Conservation (phyloP, 768 basidiomycete genomes). For the Russula olivacea region DNA sequence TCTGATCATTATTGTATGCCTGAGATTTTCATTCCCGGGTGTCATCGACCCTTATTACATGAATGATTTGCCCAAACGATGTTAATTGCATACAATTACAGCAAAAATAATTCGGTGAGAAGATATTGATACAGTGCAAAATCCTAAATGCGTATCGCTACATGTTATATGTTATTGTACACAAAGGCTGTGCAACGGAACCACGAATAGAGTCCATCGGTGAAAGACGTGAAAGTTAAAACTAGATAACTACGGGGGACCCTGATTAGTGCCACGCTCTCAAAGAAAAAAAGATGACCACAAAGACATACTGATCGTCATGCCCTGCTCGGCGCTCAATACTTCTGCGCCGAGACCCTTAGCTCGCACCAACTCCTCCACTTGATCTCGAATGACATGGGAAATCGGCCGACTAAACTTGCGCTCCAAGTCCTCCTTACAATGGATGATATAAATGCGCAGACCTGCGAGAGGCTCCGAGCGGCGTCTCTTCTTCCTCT, state of each 20-base stretch:
- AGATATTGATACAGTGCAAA: constrained; percentile 18
- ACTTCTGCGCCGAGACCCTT: constrained; percentile 67
- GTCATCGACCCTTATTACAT: neutral
- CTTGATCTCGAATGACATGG: constrained; percentile 68
- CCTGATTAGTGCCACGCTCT: neutral
- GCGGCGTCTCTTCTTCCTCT: constrained; percentile 40
- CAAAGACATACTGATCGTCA: constrained; percentile 55
- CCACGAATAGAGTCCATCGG: neutral
- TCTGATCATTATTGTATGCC: constrained; percentile 19
- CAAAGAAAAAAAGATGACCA: neutral
- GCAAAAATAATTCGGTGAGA: neutral
- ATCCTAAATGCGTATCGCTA: constrained; percentile 33
- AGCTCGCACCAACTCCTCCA: constrained; percentile 53
- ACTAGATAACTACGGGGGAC: constrained; percentile 11
- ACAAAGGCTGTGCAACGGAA: constrained; percentile 24
- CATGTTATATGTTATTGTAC: constrained; percentile 34
- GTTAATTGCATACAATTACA: neutral
- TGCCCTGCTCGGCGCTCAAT: constrained; percentile 70
- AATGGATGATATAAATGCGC: constrained; percentile 76
- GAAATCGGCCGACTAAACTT: constrained; percentile 46
- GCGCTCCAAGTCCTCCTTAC: constrained; percentile 65
- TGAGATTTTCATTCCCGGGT: neutral
- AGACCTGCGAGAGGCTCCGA: constrained; percentile 52
- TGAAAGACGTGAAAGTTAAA: neutral
- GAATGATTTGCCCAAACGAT: neutral